phyloP scores from a whole-genome alignment of 1,139 yeast genomes.

The Maudiozyma humilis region DNA sequence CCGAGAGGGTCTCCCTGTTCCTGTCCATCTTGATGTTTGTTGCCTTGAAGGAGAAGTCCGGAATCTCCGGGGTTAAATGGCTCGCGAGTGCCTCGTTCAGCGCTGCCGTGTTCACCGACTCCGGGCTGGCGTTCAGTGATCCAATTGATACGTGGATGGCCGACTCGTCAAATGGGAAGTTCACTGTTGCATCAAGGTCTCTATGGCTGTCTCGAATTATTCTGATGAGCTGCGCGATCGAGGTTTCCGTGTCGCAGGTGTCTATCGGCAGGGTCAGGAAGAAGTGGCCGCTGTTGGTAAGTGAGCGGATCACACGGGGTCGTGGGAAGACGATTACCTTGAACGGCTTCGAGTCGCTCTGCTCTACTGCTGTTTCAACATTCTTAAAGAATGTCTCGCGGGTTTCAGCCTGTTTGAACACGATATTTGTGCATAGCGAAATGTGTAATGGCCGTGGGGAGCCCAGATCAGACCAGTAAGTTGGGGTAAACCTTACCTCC shows the following conservation, averaged over 20 bases:
- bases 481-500: conserved; percentile 15
- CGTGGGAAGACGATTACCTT: conserved; percentile 9
- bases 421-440: conserved; percentile 17
- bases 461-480: conserved; percentile 18
- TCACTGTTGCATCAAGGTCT: neutral
- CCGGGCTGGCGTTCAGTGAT: no score
- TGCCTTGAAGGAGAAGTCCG: neutral
- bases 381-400: conserved; percentile 12
- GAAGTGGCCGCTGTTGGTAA: neutral
- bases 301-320: neutral
- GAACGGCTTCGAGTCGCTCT: conserved; percentile 10
- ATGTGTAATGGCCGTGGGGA: conserved; percentile 24
- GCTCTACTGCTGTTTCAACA: conserved; percentile 8
- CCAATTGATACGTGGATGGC: conserved; percentile 7
- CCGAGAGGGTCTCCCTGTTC: conserved; percentile 7
- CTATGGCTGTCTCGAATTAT: neutral
- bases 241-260: neutral
- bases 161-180: neutral
- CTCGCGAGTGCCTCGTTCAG: neutral
- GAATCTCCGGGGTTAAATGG: neutral
- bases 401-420: conserved; percentile 9
- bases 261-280: conserved; percentile 5
- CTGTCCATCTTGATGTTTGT: conserved; percentile 8
- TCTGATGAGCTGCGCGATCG: neutral
- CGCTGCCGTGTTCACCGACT: no score